Evolutionary conservation across 2,329 filamentous ascomycete species (phyloP), one percentile per base, ranked within the genome.

Genomic region (Penicillium olsonii): DNA sequence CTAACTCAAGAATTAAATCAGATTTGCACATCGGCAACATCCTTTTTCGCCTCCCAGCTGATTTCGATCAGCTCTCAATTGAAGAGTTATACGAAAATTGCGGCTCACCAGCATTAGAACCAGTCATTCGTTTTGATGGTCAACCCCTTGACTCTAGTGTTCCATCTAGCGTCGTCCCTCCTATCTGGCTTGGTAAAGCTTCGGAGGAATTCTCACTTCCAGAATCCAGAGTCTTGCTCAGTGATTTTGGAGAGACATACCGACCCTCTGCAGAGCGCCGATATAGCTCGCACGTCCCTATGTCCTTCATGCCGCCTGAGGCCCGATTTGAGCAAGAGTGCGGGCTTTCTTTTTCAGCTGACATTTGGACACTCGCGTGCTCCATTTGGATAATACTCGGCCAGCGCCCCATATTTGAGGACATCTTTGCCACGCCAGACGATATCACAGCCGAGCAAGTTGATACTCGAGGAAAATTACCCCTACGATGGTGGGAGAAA

Each of bases 321-420:
- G 56, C 61, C 4, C 52, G 54, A 15, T 72, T 73, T 47, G 68
- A 71, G 37, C 65, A 64, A 29, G 52, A 45, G 20, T 57, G 11
- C 6, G n/a, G 20, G 10, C 41, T 58, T 29, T 52, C 51, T 12
- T 58, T 66, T 29, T 17, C 60, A 15, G 63, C 68, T 4, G 68
- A 72, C 39, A 68, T 71, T 14, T 72, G 67, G 69, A 68, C 62
- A 35, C 60, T 72, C 14, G 61, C 57, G 0, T 55, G 45, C 50
- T 45, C 43, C 8, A 50, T 60, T 41, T 59, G 50, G 53, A 34
- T 41, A 37, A 54, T 72, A 59, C 46, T 74, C 17, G 63, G 59
- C 2, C 50, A 61, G 24, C 55, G 57, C 12, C 50, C 60, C 20
- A 58, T 66, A 24, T 59, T 68, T 19, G 58, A 56, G 17, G 59